Conservation (phyloP, 768 basidiomycete genomes). For the Gloeophyllum trabeum region DNA sequence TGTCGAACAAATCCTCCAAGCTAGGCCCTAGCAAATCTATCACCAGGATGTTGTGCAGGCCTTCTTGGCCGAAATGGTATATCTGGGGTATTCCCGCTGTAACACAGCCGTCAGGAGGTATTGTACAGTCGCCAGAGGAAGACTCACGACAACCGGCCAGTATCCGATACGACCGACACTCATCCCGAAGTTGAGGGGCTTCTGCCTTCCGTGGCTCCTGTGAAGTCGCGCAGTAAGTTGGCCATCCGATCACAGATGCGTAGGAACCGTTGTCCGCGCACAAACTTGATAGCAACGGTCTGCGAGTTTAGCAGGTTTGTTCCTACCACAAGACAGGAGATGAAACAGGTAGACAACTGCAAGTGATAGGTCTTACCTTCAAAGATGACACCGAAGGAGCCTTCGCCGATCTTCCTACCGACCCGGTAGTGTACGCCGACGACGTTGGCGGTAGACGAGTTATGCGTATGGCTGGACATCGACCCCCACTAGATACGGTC, state of each 20-base stretch:
- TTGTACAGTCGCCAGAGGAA: slow-evolving; percentile 4
- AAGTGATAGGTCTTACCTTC: slow-evolving; percentile 41
- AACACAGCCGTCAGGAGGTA: slow-evolving; percentile 3
- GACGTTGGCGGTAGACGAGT: slow-evolving; percentile 59
- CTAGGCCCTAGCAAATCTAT: slow-evolving; percentile 97
- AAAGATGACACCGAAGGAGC: slow-evolving; percentile 94
- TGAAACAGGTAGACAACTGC: slow-evolving; percentile 2
- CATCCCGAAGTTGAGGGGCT: slow-evolving; percentile 94
- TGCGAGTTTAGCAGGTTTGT: slow-evolving; percentile 97
- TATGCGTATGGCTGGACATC: slow-evolving; percentile 29
- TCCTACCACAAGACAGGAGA: slow-evolving; percentile 33
- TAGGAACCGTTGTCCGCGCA: slow-evolving; percentile 31
- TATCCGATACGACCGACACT: slow-evolving; percentile 95
- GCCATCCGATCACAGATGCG: not conserved
- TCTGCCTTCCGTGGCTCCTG: slow-evolving; percentile 90
- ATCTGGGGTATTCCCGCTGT: slow-evolving; percentile 96
- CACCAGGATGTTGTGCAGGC: slow-evolving; percentile 95
- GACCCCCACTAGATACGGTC: slow-evolving; percentile 5
- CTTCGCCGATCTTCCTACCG: slow-evolving; percentile 98
- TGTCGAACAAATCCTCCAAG: slow-evolving; percentile 96
- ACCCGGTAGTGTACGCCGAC: slow-evolving; percentile 97
- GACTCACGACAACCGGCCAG: slow-evolving; percentile 80
- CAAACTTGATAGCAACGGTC: slow-evolving; percentile 99
- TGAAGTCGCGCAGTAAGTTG: not conserved
- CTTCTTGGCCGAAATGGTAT: slow-evolving; percentile 99